Base-by-base conservation (phyloP, 768 basidiomycete species). In the Phylloporus sp. region DNA sequence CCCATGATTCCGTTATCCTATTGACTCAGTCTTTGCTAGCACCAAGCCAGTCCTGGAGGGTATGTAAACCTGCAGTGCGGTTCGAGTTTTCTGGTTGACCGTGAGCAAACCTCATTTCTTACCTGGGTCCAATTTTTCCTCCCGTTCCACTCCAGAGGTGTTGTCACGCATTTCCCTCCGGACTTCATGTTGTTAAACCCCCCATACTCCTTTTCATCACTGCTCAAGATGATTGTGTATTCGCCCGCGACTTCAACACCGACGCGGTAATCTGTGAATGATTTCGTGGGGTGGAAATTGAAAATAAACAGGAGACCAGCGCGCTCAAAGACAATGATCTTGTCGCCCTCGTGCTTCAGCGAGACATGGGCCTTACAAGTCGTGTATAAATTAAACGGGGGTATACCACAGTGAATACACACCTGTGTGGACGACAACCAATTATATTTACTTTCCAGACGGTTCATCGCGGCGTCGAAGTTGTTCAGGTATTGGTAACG, bases 401-500 rank as follows among this genome's bases (percentile, higher is more conserved):
- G 52, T 34, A 5, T 10, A 22, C 13, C 23, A 18, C n/a, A n/a
- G 5, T 23, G 13, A 36, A 27, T 26, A 22, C 73, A 61, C 69
- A 88, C 88, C 70, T 86, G 91, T 36, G 89, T 76, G 3, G 90
- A 78, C 44, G 80, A 79, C 31, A 99, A 80, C 95, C 97, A 99
- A 35, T 80, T 75, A 67, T 85, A 88, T 64, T 83, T 73, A n/a
- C 73, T 81, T 55, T 95, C 97, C 28, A 86, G 67, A 56, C 78
- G 74, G 70, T 99, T 95, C 92, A 99, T 97, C 15, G 82, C 89
- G 50, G 75, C 76, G 68, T 99, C 97, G 63, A 97, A 99, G 63
- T 88, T 85, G 72, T 95, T 92, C 51, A 99, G 77, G 71, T 91
- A 97, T 69, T 74, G 85, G 76, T 99, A 99, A n/a, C 97, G 85